Conservation (phyloP, 1,139 yeast species). For the Pneumocystis murina region DNA sequence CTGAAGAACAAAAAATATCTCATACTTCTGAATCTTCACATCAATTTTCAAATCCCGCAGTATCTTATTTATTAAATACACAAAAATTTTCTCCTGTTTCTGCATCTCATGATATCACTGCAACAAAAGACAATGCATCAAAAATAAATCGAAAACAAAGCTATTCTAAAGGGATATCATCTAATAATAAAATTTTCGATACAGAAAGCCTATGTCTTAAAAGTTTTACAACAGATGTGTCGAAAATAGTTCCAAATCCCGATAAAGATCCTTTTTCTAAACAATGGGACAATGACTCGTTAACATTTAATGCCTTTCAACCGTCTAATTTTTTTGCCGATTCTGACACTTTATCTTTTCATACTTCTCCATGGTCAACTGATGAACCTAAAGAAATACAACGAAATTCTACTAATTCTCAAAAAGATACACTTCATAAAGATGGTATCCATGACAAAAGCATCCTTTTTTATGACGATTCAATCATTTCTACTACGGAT, state of each 20-base stretch:
- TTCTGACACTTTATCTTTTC: background rate
- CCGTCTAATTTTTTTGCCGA: background rate
- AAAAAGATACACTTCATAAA: background rate
- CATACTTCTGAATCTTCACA: background rate
- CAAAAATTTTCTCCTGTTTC: background rate
- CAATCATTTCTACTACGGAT: background rate
- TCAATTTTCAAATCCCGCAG: background rate
- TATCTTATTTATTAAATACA: background rate
- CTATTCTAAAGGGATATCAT: background rate
- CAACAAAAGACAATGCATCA: background rate
- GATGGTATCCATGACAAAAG: background rate
- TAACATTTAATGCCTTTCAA: background rate
- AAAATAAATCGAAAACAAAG: background rate
- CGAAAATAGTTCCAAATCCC: background rate
- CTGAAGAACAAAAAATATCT: background rate
- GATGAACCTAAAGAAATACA: background rate
- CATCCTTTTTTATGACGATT: background rate
- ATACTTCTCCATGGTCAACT: background rate
- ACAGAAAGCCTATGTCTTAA: background rate
- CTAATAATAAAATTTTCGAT: background rate
- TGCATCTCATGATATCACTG: background rate
- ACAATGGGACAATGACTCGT: background rate
- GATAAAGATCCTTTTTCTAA: background rate
- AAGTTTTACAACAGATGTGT: background rate
- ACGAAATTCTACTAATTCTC: background rate